Base-by-base conservation (phyloP, 805 yeast genomes). In the Henningerozyma blattae region DNA sequence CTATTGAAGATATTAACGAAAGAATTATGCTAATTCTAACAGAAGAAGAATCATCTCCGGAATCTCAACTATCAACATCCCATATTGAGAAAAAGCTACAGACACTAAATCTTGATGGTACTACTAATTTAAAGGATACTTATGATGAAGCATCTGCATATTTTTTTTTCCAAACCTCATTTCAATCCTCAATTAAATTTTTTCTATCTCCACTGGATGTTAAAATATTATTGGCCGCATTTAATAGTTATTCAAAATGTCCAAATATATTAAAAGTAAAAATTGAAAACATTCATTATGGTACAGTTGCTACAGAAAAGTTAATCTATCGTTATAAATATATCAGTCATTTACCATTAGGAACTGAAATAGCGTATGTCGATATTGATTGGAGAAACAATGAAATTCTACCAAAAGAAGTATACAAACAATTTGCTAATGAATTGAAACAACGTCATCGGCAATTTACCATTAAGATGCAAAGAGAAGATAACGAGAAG, bases 151-250 rank as follows among this genome's bases (percentile, higher is more conserved):
- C 50, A 1, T 58, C 59, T 39, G 70, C 77, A 6, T 84, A 61
- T 50, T 84, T 70, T 53, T 89, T 74, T 50, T 89, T 81, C 52
- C 87, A 87, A 50, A 75, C 91, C 0, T 73, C 78, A 0, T 78
- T 83, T 54, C 72, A 75, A 41, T 67, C 87, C 1, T 57, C 77
- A 3, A 71, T 77, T 2, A 68, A 70, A 39, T 85, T 62, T 52
- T 79, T 83, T 30, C 59, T 89, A 14, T 75, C 94, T 0, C 75
- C 84, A 5, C 61, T 91, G 29, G 99, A 91, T 52, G 68, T 83
- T 19, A 79, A 79, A 40, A 75, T 89, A 15, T 58, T 89, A 36
- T 68, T 71, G 39, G 52, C 73, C 1, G 66, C 76, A 2, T 85
- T 72, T 56, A 74, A 74, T 2, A 59, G 64, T 10, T 87, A 79